phyloP scores from a whole-genome alignment of 1,139 yeast species.

The Debaryomyces psychrophilus region DNA sequence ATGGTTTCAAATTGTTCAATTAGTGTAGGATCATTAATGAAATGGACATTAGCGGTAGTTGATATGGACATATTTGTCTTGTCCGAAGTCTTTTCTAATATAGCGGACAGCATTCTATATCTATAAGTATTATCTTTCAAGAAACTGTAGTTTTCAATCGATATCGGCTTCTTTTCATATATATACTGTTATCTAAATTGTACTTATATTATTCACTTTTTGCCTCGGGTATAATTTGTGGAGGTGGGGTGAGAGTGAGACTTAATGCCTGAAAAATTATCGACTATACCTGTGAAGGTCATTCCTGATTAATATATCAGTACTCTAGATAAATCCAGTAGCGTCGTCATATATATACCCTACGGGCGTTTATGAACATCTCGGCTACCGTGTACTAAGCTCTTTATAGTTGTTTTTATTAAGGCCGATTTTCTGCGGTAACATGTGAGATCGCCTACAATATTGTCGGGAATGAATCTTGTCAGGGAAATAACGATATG shows the following conservation, averaged over 20 bases:
- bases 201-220: neutral
- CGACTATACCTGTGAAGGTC: neutral
- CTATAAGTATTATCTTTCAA: slow-evolving; percentile 5
- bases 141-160: neutral
- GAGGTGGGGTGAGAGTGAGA: slow-evolving; percentile 11
- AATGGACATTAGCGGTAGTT: slow-evolving; percentile 34
- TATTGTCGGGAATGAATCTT: neutral
- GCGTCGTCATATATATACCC: neutral
- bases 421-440: too few species aligned
- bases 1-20: slow-evolving; percentile 30
- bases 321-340: neutral
- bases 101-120: slow-evolving; percentile 21
- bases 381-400: too few species aligned
- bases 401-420: too few species aligned
- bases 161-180: neutral
- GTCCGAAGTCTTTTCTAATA: slow-evolving; percentile 5
- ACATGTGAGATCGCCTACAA: too few species aligned
- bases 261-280: slow-evolving; percentile 5
- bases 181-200: slow-evolving; percentile 1
- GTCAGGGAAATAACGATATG: neutral
- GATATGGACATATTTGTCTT: slow-evolving; percentile 19
- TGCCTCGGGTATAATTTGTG: slow-evolving; percentile 13
- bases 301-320: neutral
- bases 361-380: neutral
- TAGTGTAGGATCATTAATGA: slow-evolving; percentile 35